phyloP scores from a whole-genome alignment of 108 stramenopile species.

The Epithemia pelagica region DNA sequence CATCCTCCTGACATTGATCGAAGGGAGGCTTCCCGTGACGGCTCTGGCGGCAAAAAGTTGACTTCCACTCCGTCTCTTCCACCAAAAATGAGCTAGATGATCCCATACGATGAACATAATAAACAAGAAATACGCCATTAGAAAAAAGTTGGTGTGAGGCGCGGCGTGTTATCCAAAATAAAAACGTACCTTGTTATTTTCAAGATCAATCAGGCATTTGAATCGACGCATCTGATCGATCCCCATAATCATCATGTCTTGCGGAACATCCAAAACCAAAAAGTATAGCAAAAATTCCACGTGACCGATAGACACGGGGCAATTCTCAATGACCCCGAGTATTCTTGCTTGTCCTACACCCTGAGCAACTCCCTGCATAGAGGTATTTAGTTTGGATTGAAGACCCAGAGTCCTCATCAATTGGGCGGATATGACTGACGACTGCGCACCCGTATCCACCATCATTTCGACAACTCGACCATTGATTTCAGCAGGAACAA shows the following conservation, averaged over 20 bases:
- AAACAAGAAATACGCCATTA: too few species aligned
- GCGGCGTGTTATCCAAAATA: not conserved
- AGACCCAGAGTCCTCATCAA: constrained; percentile 45
- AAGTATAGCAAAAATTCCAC: constrained; percentile 68
- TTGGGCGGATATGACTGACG: constrained; percentile 51
- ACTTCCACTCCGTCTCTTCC: constrained; percentile 4
- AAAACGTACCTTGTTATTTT: constrained; percentile 15
- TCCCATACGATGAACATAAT: too few species aligned
- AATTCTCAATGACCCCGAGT: constrained; percentile 41
- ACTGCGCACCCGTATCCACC: constrained; percentile 67
- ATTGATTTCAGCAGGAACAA: constrained; percentile 47
- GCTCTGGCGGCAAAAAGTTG: not conserved
- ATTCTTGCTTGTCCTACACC: constrained; percentile 62
- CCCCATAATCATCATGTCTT: constrained; percentile 53
- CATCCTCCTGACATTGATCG: not conserved
- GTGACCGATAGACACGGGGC: constrained; percentile 45
- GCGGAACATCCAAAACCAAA: constrained; percentile 45
- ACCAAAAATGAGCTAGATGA: constrained; percentile 2
- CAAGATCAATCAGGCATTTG: constrained; percentile 63
- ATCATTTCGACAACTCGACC: constrained; percentile 51
- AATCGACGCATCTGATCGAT: constrained; percentile 70
- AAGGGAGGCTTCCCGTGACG: not conserved
- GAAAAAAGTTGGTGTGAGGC: too few species aligned
- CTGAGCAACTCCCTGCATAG: constrained; percentile 41
- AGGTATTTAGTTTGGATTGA: constrained; percentile 34